Evolutionary conservation across 2,329 filamentous ascomycete genomes (phyloP), one percentile per base, ranked within the genome.

Genomic region (Colletotrichum cuscutae): DNA sequence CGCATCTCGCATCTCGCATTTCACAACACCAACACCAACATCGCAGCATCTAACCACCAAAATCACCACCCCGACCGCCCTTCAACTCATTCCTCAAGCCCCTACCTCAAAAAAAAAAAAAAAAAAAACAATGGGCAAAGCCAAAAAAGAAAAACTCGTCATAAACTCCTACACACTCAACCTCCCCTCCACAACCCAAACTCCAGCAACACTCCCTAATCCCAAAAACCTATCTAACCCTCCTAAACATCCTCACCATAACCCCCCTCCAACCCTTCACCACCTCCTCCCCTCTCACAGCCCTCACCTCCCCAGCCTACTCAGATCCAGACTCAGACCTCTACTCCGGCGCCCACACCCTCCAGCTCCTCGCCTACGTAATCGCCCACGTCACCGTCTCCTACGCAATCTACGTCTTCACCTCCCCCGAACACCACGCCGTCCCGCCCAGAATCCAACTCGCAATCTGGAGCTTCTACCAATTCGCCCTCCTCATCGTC

Each of bases 241-340:
- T 72, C 53, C 68, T 65, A 59, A 56, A 37, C 30, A n/a, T 58
- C 65, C 52, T 72, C 58, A 65, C 69, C 59, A 65, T 65, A 24
- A 22, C 53, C 5, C 58, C 37, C 59, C 58, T 72, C 35, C 35
- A 37, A 6, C 35, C 35, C 52, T 68, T 72, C 59, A 60, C 65
- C 70, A 9, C 68, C 53, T 42, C 58, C 65, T 58, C 65, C 12
- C 19, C 58, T 1, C 68, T 58, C 2, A 65, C 68, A 1, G 64
- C 70, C 2, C 59, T 58, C 58, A 69, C 70, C 8, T 69, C 63
- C 42, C 65, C 13, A 37, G 35, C 13, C 13, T 37, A 37, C 35
- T 6, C 35, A 5, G 13, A 69, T 4, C 70, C 70, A 0, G 8
- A 49, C 7, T 32, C 49, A 1, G 13, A 59, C 42, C 6, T 9